Evolutionary conservation across 345 rosid genomes (phyloP), one percentile per base, ranked within the genome.

Genomic region (Linum lewisii): DNA sequence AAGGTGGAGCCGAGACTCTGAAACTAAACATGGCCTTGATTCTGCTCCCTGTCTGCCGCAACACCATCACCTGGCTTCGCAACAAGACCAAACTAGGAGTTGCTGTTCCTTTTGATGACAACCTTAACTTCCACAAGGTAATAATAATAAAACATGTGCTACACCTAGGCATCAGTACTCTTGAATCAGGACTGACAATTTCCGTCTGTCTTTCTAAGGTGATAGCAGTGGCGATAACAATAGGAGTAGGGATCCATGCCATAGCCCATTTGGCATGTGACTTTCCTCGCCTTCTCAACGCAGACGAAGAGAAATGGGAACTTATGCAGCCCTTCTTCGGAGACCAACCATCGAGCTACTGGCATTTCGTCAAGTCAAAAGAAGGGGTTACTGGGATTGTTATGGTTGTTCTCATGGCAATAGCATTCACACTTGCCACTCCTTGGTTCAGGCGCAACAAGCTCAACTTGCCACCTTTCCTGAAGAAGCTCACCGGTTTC

Each of bases 81-180:
- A 52, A 52, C 24, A 21, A 37, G 58, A 62, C 66, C 57, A 62
- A 52, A 19, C 21, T 62, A 13, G 51, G 50, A 3, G n/a, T 21
- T 21, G 50, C 24, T 0, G 51, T 62, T 21, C 58, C 66, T 34
- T 62, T 62, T 32, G 58, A 62, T 15, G 66, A 62, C 58, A 62
- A 62, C 50, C 22, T 87, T 61, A 87, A 87, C 78, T 87, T 87
- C 75, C 95, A 87, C 81, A 79, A 82, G 89, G 95, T 87, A 69
- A 26, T 14, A 14, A 0, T 16, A 21, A 8, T n/a, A n/a, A 4
- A 18, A 1, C 2, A 19, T n/a, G 34, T 29, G 34, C 16, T 51
- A n/a, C n/a, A n/a, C n/a, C n/a, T n/a, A n/a, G n/a, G n/a, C n/a
- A n/a, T n/a, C n/a, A 2, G 11, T 24, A 10, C 11, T 18, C 2